These are phyloP conservation scores for Drosera spatulata DNA, from an alignment of 179 eudicot species.

Conservation along the genomic window DNA sequence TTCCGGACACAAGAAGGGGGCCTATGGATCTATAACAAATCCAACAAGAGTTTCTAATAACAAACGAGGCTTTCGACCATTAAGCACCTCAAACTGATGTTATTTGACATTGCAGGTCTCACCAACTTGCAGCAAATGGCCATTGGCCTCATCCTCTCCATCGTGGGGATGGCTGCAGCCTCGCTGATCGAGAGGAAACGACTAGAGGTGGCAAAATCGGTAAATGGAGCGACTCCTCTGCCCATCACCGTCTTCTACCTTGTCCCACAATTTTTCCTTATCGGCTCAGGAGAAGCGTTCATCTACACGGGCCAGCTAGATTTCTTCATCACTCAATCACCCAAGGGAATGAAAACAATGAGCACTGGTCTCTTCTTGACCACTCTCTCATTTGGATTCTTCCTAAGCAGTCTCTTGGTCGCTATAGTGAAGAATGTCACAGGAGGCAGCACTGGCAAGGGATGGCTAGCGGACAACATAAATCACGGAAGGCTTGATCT, in stretches of 20 bases:
- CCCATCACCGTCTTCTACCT: conserved; percentile 53
- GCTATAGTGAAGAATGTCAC: conserved; percentile 46
- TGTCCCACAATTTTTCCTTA: conserved; percentile 76
- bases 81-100: too few species aligned
- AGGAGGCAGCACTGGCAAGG: conserved; percentile 15
- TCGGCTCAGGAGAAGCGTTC: conserved; percentile 73
- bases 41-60: too few species aligned
- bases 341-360: conserved; percentile 75
- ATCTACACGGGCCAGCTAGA: conserved; percentile 81
- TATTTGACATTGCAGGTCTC: conserved; percentile 25
- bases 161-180: conserved; percentile 66
- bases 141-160: conserved; percentile 52
- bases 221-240: conserved; percentile 17
- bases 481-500: conserved; percentile 64
- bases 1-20: too few species aligned
- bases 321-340: conserved; percentile 74
- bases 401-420: conserved; percentile 59
- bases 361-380: conserved; percentile 77
- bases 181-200: conserved; percentile 52
- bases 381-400: conserved; percentile 62
- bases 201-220: conserved; percentile 33
- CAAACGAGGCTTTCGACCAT: too few species aligned
- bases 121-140: conserved; percentile 59
- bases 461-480: conserved; percentile 76
- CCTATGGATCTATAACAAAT: too few species aligned